Evolutionary conservation across 768 basidiomycete genomes (phyloP).

Genomic region (Phlegmacium glaucopus): DNA sequence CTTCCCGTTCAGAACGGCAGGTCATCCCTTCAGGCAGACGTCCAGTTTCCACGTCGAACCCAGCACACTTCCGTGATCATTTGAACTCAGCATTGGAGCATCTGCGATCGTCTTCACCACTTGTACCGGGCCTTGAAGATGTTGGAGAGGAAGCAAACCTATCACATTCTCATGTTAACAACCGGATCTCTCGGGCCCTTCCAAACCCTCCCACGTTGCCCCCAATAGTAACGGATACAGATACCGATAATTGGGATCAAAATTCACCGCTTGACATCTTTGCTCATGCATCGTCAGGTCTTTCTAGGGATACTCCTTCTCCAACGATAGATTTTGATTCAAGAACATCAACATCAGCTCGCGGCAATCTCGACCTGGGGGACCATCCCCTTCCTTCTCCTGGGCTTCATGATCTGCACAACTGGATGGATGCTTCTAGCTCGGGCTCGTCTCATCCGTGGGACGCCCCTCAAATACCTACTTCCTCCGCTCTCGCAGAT

Average conservation of each 20-base stretch:
- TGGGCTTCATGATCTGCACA: conserved; percentile 18
- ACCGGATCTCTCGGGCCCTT: background rate
- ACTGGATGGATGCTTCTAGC: conserved; percentile 18
- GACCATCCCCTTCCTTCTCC: conserved; percentile 22
- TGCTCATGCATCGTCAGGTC: background rate
- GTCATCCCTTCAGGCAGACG: background rate
- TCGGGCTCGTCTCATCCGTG: background rate
- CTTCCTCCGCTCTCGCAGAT: too few species aligned
- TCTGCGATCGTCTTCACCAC: conserved; percentile 27
- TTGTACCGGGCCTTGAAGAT: conserved; percentile 22
- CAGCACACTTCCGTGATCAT: conserved; percentile 24
- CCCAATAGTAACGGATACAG: conserved; percentile 11
- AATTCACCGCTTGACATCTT: background rate
- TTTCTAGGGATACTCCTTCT: background rate
- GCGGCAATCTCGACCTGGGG: conserved; percentile 4
- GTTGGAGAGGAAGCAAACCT: background rate
- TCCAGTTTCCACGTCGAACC: background rate
- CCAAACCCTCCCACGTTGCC: conserved; percentile 21
- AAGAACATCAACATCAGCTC: background rate
- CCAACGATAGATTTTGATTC: background rate
- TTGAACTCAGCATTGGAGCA: conserved; percentile 32
- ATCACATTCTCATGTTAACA: background rate
- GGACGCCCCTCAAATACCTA: background rate
- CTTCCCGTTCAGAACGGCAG: background rate
- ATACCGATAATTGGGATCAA: conserved; percentile 5